phyloP scores from a whole-genome alignment of 2,329 filamentous ascomycete genomes.

The Celoporthe dispersa region DNA sequence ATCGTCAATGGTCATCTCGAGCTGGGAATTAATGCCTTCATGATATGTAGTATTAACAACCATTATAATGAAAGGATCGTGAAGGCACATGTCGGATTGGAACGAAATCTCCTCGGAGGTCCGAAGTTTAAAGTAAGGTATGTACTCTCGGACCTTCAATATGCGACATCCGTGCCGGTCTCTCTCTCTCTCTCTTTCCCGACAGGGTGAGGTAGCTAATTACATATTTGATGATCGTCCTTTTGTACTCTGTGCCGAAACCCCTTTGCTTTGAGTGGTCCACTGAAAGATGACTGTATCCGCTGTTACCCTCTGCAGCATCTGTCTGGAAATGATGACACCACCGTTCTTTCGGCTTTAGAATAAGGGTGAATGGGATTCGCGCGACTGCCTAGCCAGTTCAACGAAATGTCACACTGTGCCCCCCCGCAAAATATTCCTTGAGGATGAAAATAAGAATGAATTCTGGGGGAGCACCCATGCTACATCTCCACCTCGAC shows the following conservation, averaged over 20 bases:
- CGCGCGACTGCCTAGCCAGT: not conserved
- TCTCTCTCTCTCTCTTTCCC: not conserved
- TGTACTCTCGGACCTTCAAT: not conserved
- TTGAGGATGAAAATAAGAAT: not conserved
- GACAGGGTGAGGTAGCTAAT: not conserved
- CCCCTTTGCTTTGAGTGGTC: not conserved
- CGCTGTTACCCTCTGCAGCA: not conserved
- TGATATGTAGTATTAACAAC: not conserved
- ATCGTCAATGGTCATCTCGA: not conserved
- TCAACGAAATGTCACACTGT: not conserved
- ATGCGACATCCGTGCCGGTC: not conserved
- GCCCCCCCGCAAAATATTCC: not conserved
- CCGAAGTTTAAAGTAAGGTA: not conserved
- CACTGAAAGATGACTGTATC: not conserved
- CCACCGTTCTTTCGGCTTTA: not conserved
- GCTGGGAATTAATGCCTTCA: not conserved
- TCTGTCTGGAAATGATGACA: not conserved
- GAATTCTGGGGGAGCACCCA: not conserved
- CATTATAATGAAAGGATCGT: not conserved
- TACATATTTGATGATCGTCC: not conserved
- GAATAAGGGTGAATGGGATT: not conserved
- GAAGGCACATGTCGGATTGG: not conserved
- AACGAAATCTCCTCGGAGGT: not conserved
- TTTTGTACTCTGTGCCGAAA: not conserved
- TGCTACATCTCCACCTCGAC: not conserved